A percentile compares a stretch with the other conserved stretches of the same genome.
phyloP scores from a whole-genome alignment of 345 rosid genomes.

The Eucalyptus regnans region DNA sequence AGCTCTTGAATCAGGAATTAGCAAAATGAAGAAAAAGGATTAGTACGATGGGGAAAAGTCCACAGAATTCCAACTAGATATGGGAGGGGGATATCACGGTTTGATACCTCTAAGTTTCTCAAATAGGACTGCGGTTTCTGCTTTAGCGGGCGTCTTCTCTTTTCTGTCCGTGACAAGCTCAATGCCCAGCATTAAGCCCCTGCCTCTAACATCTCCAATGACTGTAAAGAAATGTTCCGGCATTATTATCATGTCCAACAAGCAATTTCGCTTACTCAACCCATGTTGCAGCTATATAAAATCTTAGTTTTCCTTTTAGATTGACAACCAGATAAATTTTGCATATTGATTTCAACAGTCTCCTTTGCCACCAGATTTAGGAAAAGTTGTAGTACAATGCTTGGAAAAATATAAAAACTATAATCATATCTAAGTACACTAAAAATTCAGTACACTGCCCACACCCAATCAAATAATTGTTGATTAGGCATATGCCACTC shows the following conservation, averaged over 20 bases:
- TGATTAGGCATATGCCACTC: background rate
- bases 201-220: constrained; percentile 89
- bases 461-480: background rate
- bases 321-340: background rate
- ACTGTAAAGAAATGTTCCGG: constrained; percentile 19
- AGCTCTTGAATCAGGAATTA: constrained; percentile 29
- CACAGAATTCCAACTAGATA: background rate
- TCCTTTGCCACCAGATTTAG: background rate
- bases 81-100: background rate
- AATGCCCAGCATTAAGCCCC: constrained; percentile 81
- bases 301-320: background rate
- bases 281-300: background rate
- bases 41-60: background rate
- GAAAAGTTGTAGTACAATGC: background rate
- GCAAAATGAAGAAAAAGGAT: background rate
- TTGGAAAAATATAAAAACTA: background rate
- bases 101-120: constrained; percentile 74
- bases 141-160: constrained; percentile 82
- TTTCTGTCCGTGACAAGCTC: constrained; percentile 76
- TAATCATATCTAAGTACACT: background rate
- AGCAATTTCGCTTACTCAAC: background rate
- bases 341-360: background rate
- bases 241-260: background rate
- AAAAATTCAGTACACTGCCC: background rate
- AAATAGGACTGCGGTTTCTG: constrained; percentile 61